Conservation (phyloP, 257 asterid species). For the Jaltomata sinuosa region DNA sequence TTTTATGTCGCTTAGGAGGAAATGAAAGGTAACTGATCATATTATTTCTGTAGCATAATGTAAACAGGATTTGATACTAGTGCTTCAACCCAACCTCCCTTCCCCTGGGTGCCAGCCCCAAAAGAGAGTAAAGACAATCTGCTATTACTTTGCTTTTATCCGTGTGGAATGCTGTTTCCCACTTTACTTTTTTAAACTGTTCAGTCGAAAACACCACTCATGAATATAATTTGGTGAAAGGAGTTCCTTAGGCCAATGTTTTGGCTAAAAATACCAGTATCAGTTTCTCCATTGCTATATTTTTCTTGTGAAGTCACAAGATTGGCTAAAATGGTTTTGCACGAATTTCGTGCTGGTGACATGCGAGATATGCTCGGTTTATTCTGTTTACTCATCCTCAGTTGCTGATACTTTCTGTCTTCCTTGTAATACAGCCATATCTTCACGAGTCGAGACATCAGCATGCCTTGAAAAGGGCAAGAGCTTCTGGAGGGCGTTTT, state of each 20-base stretch:
- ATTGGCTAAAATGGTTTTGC: not conserved
- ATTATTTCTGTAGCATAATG: not conserved
- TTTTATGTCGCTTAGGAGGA: not conserved
- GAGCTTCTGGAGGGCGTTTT: slow-evolving; percentile 87
- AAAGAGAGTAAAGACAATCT: not conserved
- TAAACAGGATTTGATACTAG: not conserved
- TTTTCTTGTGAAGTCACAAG: not conserved
- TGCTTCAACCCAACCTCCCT: not conserved
- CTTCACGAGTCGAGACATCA: slow-evolving; percentile 88
- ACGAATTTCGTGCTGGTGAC: not conserved
- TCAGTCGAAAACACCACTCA: not conserved
- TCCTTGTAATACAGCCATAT: slow-evolving; percentile 54
- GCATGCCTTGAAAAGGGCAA: slow-evolving; percentile 77
- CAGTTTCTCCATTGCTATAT: not conserved
- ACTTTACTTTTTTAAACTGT: not conserved
- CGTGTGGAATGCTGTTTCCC: not conserved
- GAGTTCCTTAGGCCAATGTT: not conserved
- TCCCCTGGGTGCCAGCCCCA: not conserved
- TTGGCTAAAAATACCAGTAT: not conserved
- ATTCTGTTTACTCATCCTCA: not conserved
- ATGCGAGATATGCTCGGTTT: not conserved
- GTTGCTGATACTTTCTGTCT: not conserved
- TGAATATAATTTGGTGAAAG: not conserved
- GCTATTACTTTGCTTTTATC: not conserved
- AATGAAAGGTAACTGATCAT: not conserved